Percentiles rank a stretch among this genome's conserved stretches.
These are phyloP conservation scores for Lepidium sativum DNA, from an alignment of 345 rosid genomes.

Conservation along the genomic window DNA sequence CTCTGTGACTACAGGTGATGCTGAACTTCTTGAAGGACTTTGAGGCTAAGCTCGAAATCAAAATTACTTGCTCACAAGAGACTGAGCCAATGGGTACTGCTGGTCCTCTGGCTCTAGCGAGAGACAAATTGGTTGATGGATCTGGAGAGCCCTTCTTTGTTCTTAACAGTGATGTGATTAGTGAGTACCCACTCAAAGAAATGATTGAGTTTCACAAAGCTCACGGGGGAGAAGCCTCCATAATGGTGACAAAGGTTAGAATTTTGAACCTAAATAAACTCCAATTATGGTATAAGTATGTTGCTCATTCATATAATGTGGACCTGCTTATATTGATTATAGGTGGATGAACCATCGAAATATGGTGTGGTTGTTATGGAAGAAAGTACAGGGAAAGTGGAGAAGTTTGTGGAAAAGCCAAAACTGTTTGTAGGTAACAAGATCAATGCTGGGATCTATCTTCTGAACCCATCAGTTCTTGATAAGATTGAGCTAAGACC, in stretches of 20 bases:
- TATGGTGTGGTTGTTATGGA: constrained; percentile 98
- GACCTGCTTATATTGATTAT: background rate
- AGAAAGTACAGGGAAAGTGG: constrained; percentile 72
- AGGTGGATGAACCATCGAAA: constrained; percentile 99
- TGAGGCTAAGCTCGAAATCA: constrained; percentile 83
- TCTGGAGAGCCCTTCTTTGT: constrained; percentile 93
- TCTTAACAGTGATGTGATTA: constrained; percentile 98
- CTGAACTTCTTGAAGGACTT: constrained; percentile 83
- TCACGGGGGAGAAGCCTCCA: constrained; percentile 98
- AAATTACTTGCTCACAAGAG: constrained; percentile 94
- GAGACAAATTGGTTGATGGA: constrained; percentile 73
- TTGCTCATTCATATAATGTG: background rate
- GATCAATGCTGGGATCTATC: constrained; percentile 93
- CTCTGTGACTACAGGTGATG: constrained; percentile 52
- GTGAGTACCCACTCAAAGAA: constrained; percentile 81
- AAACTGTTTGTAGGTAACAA: constrained; percentile 91
- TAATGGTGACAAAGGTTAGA: constrained; percentile 95
- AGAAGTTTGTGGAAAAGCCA: constrained; percentile 92
- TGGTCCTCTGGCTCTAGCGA: constrained; percentile 96
- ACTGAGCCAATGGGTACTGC: constrained; percentile 99
- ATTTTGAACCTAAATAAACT: background rate
- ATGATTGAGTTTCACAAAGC: constrained; percentile 80
- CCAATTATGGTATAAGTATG: background rate
- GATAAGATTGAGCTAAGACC: constrained; percentile 88
- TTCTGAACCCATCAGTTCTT: constrained; percentile 82